phyloP scores from a whole-genome alignment of 2,329 filamentous ascomycete genomes.

The Elsinoe arachidis region DNA sequence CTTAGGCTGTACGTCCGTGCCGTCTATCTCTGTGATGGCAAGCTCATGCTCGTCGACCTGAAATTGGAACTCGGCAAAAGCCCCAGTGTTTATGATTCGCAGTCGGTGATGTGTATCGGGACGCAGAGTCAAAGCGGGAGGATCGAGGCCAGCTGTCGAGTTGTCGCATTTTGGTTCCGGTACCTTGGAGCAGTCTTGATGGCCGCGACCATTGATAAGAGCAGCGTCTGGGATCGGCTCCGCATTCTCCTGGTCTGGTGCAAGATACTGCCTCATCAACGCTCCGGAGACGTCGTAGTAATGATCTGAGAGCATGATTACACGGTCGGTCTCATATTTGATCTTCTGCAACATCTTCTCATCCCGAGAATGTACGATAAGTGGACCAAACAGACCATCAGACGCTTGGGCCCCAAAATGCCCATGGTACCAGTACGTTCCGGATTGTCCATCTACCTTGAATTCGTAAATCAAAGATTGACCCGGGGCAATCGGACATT shows the following conservation, averaged over 20 bases:
- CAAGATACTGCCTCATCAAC: slow-evolving; percentile 47
- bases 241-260: slow-evolving; percentile 39
- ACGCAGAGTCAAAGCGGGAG: slow-evolving; percentile 29
- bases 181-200: slow-evolving; percentile 31
- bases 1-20: slow-evolving; percentile 50
- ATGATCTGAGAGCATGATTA: slow-evolving; percentile 58
- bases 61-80: slow-evolving; percentile 57
- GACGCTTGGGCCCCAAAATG: slow-evolving; percentile 52
- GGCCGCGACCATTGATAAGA: slow-evolving; percentile 35
- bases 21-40: slow-evolving; percentile 58
- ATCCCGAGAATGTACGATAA: slow-evolving; percentile 47
- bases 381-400: slow-evolving; percentile 53
- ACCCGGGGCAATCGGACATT: slow-evolving; percentile 54
- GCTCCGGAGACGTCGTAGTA: slow-evolving; percentile 50
- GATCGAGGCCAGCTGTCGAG: slow-evolving; percentile 20
- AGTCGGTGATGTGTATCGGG: slow-evolving; percentile 47
- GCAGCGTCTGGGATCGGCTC: slow-evolving; percentile 48
- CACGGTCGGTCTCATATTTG: slow-evolving; percentile 45
- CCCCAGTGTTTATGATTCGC: slow-evolving; percentile 55
- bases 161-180: slow-evolving; percentile 31
- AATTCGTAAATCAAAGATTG: slow-evolving; percentile 53
- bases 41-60: slow-evolving; percentile 57
- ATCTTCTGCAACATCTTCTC: slow-evolving; percentile 36
- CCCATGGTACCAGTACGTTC: slow-evolving; percentile 54
- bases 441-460: slow-evolving; percentile 35